phyloP scores from a whole-genome alignment of 805 yeast genomes.

The Yarrowia sp. region DNA sequence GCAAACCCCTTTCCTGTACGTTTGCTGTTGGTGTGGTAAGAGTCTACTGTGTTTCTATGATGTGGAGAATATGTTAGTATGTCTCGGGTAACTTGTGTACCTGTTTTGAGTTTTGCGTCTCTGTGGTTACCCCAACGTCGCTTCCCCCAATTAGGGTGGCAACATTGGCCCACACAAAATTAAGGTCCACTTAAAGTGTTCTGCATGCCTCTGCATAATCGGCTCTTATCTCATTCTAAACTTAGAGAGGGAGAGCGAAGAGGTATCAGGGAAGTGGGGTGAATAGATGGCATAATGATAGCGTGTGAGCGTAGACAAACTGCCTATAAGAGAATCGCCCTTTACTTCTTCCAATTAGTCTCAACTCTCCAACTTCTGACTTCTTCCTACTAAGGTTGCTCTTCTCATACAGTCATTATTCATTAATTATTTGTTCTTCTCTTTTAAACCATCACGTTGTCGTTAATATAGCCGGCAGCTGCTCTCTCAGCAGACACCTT shows the following conservation, averaged over 20 bases:
- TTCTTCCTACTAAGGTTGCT: background rate
- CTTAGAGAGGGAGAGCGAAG: no score
- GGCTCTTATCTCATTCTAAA: background rate
- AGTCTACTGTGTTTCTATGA: no score
- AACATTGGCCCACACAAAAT: background rate
- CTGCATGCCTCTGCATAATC: conserved; percentile 6
- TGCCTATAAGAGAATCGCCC: no score
- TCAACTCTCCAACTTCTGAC: no score
- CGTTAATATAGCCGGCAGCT: conserved; percentile 17
- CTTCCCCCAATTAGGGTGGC: background rate
- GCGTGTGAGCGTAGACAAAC: no score
- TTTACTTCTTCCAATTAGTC: no score
- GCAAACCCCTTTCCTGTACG: no score
- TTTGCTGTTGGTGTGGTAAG: no score
- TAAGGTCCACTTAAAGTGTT: background rate
- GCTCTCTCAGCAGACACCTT: conserved; percentile 8
- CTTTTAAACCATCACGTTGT: conserved; percentile 7
- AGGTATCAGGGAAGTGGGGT: no score
- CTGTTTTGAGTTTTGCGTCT: background rate
- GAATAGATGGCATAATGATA: no score
- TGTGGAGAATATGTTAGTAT: no score
- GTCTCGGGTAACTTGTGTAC: background rate
- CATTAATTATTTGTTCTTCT: background rate
- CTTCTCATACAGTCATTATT: conserved; percentile 1
- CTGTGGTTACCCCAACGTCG: background rate